Evolutionary conservation across 2,329 filamentous ascomycete species (phyloP), one percentile per base, ranked within the genome.

Genomic region (Pyrenophora graminea): DNA sequence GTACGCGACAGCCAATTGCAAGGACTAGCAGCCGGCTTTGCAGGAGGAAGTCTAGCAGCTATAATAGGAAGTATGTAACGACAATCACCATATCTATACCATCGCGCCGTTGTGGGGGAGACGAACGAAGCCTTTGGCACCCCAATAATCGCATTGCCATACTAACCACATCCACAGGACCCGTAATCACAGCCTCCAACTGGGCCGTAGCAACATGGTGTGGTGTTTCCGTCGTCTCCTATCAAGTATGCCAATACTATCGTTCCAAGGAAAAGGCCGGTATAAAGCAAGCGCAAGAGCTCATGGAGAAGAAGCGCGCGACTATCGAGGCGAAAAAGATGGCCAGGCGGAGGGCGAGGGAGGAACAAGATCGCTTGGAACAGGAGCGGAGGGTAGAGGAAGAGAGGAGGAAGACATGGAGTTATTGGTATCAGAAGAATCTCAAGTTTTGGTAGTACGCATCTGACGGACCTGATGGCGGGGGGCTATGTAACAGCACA

Each of bases 151-250:
- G 10, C 8, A 9, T 13, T 30, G 10, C 9, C 10, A 13, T 30
- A 40, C 56, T 62, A 54, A 64, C 51, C 39, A 12, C 12, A 19
- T 30, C n/a, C 70, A 41, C 61, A 83, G 85, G 82, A 36, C 80
- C 81, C 15, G 75, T 91, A 54, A 82, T 81, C 48, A 84, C 82
- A 64, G 85, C 89, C 1, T 86, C 88, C 31, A 95, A 95, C 67
- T 96, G 90, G 89, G 91, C 91, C 0, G 91, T 94, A 5, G 89
- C 86, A 6, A 80, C 85, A 31, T 96, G 94, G 71, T 79, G 87
- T 19, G 69, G 88, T 17, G 83, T 82, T 6, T 86, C 88, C n/a
- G 78, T 88, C 39, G 80, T 82, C 25, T 87, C 87, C 43, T 94
- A 91, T 75, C 90, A 97, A 74, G 91, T 88, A 67, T 97, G 93